These are phyloP conservation scores for Chlamydomonas asymmetrica DNA, from an alignment of 139 green algal genomes.

Conservation along the genomic window DNA sequence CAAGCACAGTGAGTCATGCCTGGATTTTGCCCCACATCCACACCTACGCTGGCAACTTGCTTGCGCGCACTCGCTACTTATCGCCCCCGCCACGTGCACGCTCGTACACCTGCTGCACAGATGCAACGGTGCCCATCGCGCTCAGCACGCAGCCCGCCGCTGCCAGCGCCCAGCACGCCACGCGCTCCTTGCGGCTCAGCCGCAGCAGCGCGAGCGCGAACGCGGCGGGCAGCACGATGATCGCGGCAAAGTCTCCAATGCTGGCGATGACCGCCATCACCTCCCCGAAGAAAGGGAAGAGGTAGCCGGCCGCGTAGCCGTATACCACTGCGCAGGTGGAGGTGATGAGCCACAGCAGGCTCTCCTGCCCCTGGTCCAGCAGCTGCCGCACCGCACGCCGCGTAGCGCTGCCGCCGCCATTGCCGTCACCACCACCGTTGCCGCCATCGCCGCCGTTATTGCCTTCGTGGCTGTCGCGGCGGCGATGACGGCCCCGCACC, in stretches of 20 bases:
- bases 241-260: constrained; percentile 36
- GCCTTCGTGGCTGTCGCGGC: neutral
- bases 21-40: no score
- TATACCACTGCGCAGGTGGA: constrained; percentile 9
- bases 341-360: constrained; percentile 29
- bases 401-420: neutral
- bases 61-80: no score
- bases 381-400: neutral
- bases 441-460: neutral
- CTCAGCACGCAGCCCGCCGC: constrained; percentile 12
- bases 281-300: constrained; percentile 39
- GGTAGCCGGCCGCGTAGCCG: constrained; percentile 15
- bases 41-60: no score
- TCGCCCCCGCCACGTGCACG: neutral
- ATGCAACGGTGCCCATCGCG: constrained; percentile 15
- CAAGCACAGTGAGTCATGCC: no score
- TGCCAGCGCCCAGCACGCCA: constrained; percentile 23
- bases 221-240: constrained; percentile 36
- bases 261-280: constrained; percentile 39
- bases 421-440: neutral
- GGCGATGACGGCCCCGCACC: no score
- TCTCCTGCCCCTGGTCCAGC: constrained; percentile 6
- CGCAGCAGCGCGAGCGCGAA: constrained; percentile 35
- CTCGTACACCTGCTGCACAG: constrained; percentile 16
- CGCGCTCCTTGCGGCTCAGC: constrained; percentile 7